phyloP scores from a whole-genome alignment of 129 eudicot species.

The Artemisia annua region DNA sequence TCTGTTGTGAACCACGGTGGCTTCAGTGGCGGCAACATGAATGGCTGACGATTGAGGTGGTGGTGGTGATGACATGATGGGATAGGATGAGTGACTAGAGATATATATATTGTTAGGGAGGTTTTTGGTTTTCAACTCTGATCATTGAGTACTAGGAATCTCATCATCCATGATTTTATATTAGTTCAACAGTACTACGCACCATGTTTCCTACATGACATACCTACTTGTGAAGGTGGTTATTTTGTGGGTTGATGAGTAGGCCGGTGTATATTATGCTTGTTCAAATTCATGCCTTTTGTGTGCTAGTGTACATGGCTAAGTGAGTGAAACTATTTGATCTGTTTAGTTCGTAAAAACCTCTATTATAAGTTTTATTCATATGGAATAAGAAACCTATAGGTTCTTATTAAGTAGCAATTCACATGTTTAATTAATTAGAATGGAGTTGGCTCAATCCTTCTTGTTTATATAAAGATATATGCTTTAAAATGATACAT shows the following conservation, averaged over 20 bases:
- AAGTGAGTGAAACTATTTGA: not conserved
- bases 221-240: slow-evolving; percentile 35
- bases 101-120: not conserved
- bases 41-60: slow-evolving; percentile 2
- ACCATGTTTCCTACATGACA: slow-evolving; percentile 38
- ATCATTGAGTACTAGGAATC: not conserved
- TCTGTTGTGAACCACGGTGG: slow-evolving; percentile 10
- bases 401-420: too few relatives aligned
- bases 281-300: slow-evolving; percentile 22
- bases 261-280: slow-evolving; percentile 1
- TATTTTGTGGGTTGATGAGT: slow-evolving; percentile 33
- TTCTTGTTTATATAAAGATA: too few relatives aligned
- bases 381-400: too few relatives aligned
- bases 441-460: too few relatives aligned
- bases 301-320: not conserved
- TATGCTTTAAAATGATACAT: too few relatives aligned
- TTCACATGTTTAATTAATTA: too few relatives aligned
- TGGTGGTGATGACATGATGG: slow-evolving; percentile 27
- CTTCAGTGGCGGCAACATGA: slow-evolving; percentile 6
- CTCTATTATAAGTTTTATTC: too few relatives aligned
- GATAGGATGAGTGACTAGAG: not conserved
- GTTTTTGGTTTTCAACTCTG: slow-evolving; percentile 2
- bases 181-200: too few relatives aligned
- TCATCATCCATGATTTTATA: slow-evolving; percentile 14
- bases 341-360: too few relatives aligned